These are phyloP conservation scores for Theileria equi DNA, from an alignment of 169 alveolate species.

Conservation along the genomic window DNA sequence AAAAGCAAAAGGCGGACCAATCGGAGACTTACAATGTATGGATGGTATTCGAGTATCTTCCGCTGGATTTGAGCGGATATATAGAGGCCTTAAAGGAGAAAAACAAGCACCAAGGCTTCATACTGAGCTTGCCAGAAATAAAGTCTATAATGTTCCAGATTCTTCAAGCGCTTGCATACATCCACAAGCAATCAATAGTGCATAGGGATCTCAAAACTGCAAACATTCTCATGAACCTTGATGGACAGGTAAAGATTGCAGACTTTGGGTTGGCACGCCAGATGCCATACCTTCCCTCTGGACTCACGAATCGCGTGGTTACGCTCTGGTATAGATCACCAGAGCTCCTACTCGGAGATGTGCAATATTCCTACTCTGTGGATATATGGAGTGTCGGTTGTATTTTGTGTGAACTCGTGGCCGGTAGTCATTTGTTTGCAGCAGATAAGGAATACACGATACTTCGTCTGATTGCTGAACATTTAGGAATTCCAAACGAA, in stretches of 20 bases:
- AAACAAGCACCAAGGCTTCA: background rate
- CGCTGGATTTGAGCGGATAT: slow-evolving; percentile 82
- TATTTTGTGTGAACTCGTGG: slow-evolving; percentile 88
- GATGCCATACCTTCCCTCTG: slow-evolving; percentile 68
- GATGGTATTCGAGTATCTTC: slow-evolving; percentile 85
- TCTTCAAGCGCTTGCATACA: slow-evolving; percentile 81
- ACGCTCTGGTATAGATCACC: slow-evolving; percentile 97
- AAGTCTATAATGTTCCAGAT: slow-evolving; percentile 79
- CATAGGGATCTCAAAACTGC: slow-evolving; percentile 90
- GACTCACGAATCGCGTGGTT: slow-evolving; percentile 91
- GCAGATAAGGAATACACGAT: slow-evolving; percentile 86
- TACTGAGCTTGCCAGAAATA: slow-evolving; percentile 75
- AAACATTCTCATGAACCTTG: slow-evolving; percentile 84
- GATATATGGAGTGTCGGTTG: slow-evolving; percentile 97
- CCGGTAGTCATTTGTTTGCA: slow-evolving; percentile 86
- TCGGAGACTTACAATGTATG: slow-evolving; percentile 69
- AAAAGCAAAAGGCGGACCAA: background rate
- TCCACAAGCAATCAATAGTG: slow-evolving; percentile 82
- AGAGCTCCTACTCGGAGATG: slow-evolving; percentile 92
- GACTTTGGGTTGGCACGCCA: slow-evolving; percentile 94
- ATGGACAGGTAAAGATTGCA: slow-evolving; percentile 91
- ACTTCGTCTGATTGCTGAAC: slow-evolving; percentile 73
- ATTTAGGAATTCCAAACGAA: slow-evolving; percentile 66
- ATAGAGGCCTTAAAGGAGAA: slow-evolving; percentile 70
- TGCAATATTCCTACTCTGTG: slow-evolving; percentile 82